phyloP scores from a whole-genome alignment of 2,329 filamentous ascomycete genomes.

The Verticillium albo-atrum region DNA sequence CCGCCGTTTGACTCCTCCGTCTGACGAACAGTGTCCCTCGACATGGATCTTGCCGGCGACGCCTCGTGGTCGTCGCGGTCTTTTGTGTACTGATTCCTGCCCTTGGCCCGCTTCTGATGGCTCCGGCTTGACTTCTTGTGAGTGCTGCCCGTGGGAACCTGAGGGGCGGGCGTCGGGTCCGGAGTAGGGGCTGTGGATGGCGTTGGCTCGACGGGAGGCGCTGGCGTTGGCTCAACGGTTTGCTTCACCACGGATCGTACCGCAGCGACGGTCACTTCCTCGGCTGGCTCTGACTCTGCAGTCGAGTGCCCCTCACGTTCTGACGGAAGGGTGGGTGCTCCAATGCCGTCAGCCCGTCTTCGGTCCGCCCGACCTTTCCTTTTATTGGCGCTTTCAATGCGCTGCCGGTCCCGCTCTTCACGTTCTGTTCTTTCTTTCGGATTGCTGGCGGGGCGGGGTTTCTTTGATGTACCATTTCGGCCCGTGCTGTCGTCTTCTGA shows the following conservation, averaged over 20 bases:
- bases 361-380: constrained; percentile 79
- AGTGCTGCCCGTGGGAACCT: constrained; percentile 34
- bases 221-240: constrained; percentile 21
- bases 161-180: constrained; percentile 40
- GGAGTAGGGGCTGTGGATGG: constrained; percentile 29
- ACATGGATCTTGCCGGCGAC: constrained; percentile 54
- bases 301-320: constrained; percentile 17
- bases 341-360: constrained; percentile 71
- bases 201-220: constrained; percentile 23
- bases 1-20: constrained; percentile 26
- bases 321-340: not conserved
- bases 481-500: constrained; percentile 65
- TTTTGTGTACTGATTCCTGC: constrained; percentile 79
- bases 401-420: constrained; percentile 70
- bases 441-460: constrained; percentile 54
- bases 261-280: constrained; percentile 57
- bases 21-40: constrained; percentile 42
- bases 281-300: constrained; percentile 67
- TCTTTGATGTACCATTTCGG: constrained; percentile 51
- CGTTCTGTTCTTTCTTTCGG: constrained; percentile 61
- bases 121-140: constrained; percentile 61
- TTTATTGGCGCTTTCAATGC: constrained; percentile 71
- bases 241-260: constrained; percentile 17
- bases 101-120: constrained; percentile 63
- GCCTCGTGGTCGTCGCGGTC: constrained; percentile 62